Conservation (phyloP, 139 green algal genomes). For the Auxenochlorella pyrenoidosa region DNA sequence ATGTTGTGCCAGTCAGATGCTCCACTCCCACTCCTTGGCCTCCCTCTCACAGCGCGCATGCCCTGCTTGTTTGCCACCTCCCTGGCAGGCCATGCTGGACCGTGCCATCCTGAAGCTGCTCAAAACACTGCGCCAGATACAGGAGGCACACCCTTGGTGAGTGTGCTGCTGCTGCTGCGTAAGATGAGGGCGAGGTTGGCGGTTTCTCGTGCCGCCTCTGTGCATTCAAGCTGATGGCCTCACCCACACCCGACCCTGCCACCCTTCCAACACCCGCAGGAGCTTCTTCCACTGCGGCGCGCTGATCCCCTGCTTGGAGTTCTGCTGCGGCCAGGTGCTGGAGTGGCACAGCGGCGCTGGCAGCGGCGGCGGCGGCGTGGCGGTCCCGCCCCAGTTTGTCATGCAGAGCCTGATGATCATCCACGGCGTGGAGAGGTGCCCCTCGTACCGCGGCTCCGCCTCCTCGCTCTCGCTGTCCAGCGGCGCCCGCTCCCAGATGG, state of each 20-base stretch:
- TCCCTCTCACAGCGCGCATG: no score
- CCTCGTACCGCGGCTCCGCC: constrained; percentile 51
- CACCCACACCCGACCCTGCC: background rate
- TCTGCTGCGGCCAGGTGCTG: constrained; percentile 65
- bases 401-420: constrained; percentile 70
- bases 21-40: no score
- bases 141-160: constrained; percentile 85
- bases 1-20: no score
- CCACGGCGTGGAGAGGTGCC: constrained; percentile 57
- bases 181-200: no score
- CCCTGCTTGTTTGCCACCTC: no score
- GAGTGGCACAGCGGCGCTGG: background rate
- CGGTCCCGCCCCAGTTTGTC: constrained; percentile 38
- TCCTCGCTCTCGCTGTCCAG: constrained; percentile 41
- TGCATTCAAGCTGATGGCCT: background rate
- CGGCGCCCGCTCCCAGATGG: constrained; percentile 6
- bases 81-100: constrained; percentile 68
- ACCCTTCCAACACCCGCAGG: constrained; percentile 46
- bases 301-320: constrained; percentile 71
- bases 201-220: no score
- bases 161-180: no score
- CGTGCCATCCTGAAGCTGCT: constrained; percentile 83
- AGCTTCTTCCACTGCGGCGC: constrained; percentile 70
- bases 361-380: constrained; percentile 12
- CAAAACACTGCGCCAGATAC: constrained; percentile 77